Evolutionary conservation across 768 basidiomycete species (phyloP).

Genomic region (Suillus clintonianus): DNA sequence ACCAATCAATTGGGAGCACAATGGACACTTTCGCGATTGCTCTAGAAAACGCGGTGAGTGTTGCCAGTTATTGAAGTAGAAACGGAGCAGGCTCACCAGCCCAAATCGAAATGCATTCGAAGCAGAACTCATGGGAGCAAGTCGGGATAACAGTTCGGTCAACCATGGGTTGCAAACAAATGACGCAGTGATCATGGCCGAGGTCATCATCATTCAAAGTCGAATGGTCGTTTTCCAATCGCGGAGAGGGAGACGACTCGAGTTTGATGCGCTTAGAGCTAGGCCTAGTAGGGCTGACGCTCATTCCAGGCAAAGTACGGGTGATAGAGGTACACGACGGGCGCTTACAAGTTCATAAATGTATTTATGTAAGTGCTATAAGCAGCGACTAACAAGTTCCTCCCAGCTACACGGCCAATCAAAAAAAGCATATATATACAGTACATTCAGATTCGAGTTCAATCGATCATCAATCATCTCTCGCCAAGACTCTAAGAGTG

Average conservation of each 20-base stretch:
- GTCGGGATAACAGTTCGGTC: conserved; percentile 82
- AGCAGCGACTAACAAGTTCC: too few relatives aligned
- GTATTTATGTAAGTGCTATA: too few relatives aligned
- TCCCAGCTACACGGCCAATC: too few relatives aligned
- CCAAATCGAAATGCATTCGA: conserved; percentile 88
- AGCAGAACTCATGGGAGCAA: conserved; percentile 94
- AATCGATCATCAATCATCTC: too few relatives aligned
- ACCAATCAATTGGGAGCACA: conserved; percentile 69
- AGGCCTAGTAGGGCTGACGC: conserved; percentile 4
- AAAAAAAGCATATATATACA: too few relatives aligned
- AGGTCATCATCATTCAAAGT: background rate
- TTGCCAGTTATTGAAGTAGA: background rate
- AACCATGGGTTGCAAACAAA: conserved; percentile 76
- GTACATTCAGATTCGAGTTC: too few relatives aligned
- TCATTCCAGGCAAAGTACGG: background rate
- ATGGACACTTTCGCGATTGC: conserved; percentile 77
- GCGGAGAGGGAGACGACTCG: conserved; percentile 24
- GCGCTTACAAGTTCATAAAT: too few relatives aligned
- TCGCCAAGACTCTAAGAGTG: too few relatives aligned
- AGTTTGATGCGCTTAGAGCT: conserved; percentile 42
- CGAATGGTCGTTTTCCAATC: background rate
- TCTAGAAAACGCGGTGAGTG: conserved; percentile 37
- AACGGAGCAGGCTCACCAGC: conserved; percentile 49
- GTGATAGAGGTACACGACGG: background rate
- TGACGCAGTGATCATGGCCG: conserved; percentile 67